phyloP scores from a whole-genome alignment of 2,329 filamentous ascomycete genomes.

The Paracoccidioides brasiliensis region DNA sequence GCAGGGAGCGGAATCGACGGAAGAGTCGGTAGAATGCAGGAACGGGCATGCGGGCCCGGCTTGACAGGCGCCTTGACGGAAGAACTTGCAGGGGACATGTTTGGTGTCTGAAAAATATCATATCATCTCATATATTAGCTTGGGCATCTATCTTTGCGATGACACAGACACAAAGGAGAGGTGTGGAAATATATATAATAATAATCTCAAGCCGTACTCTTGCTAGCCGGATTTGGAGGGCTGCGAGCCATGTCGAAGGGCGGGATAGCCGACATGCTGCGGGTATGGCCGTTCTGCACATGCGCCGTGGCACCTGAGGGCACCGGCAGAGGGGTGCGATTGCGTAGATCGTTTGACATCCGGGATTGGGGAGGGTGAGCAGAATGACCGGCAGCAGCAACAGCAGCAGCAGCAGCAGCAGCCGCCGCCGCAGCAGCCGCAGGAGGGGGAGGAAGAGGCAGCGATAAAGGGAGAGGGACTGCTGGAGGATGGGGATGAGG shows the following conservation, averaged over 20 bases:
- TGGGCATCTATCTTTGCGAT: background rate
- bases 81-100: conserved; percentile 99
- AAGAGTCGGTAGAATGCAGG: conserved; percentile 76
- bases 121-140: background rate
- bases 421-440: no score
- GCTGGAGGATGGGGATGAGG: no score
- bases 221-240: conserved; percentile 33
- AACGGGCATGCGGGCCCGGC: conserved; percentile 93
- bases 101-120: conserved; percentile 56
- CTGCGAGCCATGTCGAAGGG: conserved; percentile 35
- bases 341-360: conserved; percentile 28
- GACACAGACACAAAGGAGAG: background rate
- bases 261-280: conserved; percentile 24
- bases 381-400: no score
- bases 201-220: conserved; percentile 19
- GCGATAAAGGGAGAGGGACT: no score
- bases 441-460: no score
- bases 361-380: conserved; percentile 15
- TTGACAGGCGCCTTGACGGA: conserved; percentile 88
- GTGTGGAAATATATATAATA: background rate
- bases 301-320: conserved; percentile 18
- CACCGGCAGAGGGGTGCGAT: conserved; percentile 27
- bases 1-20: conserved; percentile 76
- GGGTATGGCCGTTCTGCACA: conserved; percentile 28
- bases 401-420: no score